phyloP scores from a whole-genome alignment of 2,329 filamentous ascomycete species.

The Penicillium decumbens region DNA sequence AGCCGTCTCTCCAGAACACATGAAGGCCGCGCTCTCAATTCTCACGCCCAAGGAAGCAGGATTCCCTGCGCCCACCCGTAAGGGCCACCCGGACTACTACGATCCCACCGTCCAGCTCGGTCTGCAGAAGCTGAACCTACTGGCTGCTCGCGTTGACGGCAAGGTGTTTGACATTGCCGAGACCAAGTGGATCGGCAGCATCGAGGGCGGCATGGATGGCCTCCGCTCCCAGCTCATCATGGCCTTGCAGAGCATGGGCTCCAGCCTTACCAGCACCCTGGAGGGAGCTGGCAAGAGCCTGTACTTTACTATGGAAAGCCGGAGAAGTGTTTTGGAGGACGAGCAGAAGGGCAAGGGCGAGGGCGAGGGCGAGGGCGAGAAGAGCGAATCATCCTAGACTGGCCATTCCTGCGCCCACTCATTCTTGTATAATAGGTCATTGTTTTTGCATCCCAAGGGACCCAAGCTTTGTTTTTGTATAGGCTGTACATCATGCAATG shows the following conservation, averaged over 20 bases:
- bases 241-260: constrained; percentile 74
- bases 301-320: constrained; percentile 81
- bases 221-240: constrained; percentile 75
- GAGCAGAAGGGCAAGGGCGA: constrained; percentile 46
- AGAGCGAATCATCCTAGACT: constrained; percentile 31
- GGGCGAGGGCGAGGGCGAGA: constrained; percentile 20
- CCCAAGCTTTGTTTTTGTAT: constrained; percentile 13
- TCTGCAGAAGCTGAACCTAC: constrained; percentile 76
- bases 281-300: constrained; percentile 75
- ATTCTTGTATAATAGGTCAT: constrained; percentile 37
- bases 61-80: constrained; percentile 74
- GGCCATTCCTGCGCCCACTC: constrained; percentile 9
- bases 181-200: constrained; percentile 66
- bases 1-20: constrained; percentile 72
- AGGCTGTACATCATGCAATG: constrained; percentile 21
- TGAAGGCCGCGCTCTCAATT: constrained; percentile 74
- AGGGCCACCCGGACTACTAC: constrained; percentile 73
- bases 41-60: constrained; percentile 65
- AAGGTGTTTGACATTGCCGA: constrained; percentile 74
- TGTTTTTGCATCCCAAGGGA: constrained; percentile 20
- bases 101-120: constrained; percentile 74
- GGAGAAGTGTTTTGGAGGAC: constrained; percentile 76
- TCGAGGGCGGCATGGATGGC: constrained; percentile 74
- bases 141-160: constrained; percentile 83
- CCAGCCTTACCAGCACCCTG: constrained; percentile 70